Evolutionary conservation across 805 yeast species (phyloP), one percentile per base, ranked within the genome.

Genomic region (Saccharomycopsis babjevae): DNA sequence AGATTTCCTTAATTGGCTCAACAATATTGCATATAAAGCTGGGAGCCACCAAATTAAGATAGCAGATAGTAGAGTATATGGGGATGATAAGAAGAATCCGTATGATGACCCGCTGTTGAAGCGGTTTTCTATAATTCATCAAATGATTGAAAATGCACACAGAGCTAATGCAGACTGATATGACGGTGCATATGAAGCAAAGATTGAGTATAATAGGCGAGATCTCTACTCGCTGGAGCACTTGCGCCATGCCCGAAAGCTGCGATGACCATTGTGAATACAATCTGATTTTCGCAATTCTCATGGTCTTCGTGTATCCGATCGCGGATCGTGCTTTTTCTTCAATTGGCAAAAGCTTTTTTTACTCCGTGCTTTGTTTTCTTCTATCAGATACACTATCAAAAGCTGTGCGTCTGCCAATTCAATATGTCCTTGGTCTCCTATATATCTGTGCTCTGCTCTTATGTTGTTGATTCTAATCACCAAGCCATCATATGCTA

Each of bases 71-170:
- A 5, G 96, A 85, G 73, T 86, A 92, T 25, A 92, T 69, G 0
- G 97, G 97, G 0, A 92, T 86, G 65, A 93, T 82, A 54, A 90
- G 65, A 65, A 86, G 86, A 42, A 94, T 93, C 34, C 99, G 77
- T 3, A 92, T 84, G 68, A 89, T 84, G 39, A 90, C 76, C 57
- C 98, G 76, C 71, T 94, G 99, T 66, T 89, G 94, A 67, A 82
- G 79, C 0, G 98, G 98, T 67, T 88, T 89, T 55, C 98, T 74
- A 72, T 94, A 94, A 73, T 92, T 91, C 52, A 70, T 69, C 22
- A 84, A 72, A 54, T 88, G 96, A 61, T 76, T 66, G 32, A 67
- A 68, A 0, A 86, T 83, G 1, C 84, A 78, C 16, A 71, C 62
- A 0, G 69, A 25, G 25, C 50, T 36, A 18, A 61, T 61, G 18